phyloP scores from a whole-genome alignment of 306 rosid genomes.

The Vigna trinervia region DNA sequence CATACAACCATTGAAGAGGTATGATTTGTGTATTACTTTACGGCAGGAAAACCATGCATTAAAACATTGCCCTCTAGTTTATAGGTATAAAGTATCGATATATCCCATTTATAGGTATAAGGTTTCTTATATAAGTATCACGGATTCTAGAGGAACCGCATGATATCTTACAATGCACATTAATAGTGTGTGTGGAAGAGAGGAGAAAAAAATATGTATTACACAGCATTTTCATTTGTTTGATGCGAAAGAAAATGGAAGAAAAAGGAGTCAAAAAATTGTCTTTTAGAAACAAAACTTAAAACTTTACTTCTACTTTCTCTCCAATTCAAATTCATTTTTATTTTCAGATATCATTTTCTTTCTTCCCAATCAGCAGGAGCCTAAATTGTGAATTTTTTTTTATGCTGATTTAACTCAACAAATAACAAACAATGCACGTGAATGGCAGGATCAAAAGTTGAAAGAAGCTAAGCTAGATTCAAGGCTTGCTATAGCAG shows the following conservation, averaged over 20 bases:
- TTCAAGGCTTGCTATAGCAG: conserved; percentile 78
- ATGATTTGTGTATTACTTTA: conserved; percentile 12
- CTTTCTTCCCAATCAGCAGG: background rate
- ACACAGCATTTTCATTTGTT: background rate
- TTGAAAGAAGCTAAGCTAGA: conserved; percentile 64
- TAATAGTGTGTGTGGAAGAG: background rate
- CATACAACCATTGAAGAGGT: conserved; percentile 93
- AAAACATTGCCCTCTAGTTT: background rate
- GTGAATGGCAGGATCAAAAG: conserved; percentile 74
- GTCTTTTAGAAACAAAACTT: no score
- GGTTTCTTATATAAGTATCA: background rate
- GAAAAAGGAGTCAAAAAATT: no score
- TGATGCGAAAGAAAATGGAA: background rate
- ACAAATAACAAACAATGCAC: conserved; percentile 38
- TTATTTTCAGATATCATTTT: background rate
- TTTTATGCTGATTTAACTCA: conserved; percentile 21
- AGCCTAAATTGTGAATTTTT: background rate
- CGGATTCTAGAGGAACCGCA: background rate
- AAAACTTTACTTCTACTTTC: background rate
- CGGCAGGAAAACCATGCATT: background rate
- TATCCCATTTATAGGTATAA: background rate
- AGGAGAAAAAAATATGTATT: background rate
- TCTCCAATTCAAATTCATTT: background rate
- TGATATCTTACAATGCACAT: conserved; percentile 20
- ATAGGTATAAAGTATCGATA: background rate